These are phyloP conservation scores for Sporothrix mexicana DNA, from an alignment of 2,329 filamentous ascomycete species.

Conservation along the genomic window DNA sequence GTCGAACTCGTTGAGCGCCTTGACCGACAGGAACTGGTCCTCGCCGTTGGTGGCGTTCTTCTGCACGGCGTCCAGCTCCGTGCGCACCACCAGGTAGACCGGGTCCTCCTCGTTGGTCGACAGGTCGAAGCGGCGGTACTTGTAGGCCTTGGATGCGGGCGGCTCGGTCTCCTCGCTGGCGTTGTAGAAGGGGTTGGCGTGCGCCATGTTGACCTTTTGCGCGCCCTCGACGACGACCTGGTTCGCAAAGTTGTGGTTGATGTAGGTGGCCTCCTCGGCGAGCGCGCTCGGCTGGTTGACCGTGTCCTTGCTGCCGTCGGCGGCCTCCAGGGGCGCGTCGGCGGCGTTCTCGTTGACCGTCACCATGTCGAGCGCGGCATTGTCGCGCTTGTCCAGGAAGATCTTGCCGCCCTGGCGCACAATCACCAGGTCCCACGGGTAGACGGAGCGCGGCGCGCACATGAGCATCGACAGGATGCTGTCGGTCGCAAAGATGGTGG, in stretches of 20 bases:
- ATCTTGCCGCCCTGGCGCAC: slow-evolving; percentile 92
- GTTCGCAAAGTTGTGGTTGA: slow-evolving; percentile 99
- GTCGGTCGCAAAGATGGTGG: slow-evolving; percentile 95
- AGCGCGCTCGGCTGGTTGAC: slow-evolving; percentile 94
- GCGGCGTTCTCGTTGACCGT: slow-evolving; percentile 99
- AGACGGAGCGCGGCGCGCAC: slow-evolving; percentile 95
- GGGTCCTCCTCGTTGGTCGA: slow-evolving; percentile 95
- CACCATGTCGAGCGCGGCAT: slow-evolving; percentile 92
- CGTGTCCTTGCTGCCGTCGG: slow-evolving; percentile 89
- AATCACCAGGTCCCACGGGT: slow-evolving; percentile 98
- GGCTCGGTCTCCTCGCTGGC: slow-evolving; percentile 89
- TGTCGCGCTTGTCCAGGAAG: slow-evolving; percentile 98
- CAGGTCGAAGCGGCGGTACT: slow-evolving; percentile 95
- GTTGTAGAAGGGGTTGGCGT: slow-evolving; percentile 98
- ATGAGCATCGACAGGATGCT: slow-evolving; percentile 99
- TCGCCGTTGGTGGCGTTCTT: slow-evolving; percentile 93
- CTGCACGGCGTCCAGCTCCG: slow-evolving; percentile 94
- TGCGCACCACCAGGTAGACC: slow-evolving; percentile 89
- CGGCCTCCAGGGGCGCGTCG: slow-evolving; percentile 88
- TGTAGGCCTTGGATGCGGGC: slow-evolving; percentile 95
- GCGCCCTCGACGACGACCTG: slow-evolving; percentile 87
- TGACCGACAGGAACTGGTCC: slow-evolving; percentile 88
- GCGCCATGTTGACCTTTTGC: slow-evolving; percentile 78
- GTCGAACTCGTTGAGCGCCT: slow-evolving; percentile 99
- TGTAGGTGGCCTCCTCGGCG: slow-evolving; percentile 96